These are phyloP conservation scores for Proliferodiscus dingleyae DNA, from an alignment of 2,329 filamentous ascomycete genomes.

Conservation along the genomic window DNA sequence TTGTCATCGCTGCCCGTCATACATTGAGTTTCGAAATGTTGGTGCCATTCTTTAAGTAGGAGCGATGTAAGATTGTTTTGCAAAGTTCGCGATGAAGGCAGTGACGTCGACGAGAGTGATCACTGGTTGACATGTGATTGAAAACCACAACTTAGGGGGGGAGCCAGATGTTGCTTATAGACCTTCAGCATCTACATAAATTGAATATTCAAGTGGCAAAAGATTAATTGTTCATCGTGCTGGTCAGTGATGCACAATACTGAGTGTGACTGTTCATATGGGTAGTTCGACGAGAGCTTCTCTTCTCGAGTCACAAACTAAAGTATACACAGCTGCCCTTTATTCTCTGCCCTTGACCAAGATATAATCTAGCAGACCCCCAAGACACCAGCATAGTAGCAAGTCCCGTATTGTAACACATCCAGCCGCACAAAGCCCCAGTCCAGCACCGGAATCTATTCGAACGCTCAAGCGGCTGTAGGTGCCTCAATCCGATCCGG, in stretches of 20 bases:
- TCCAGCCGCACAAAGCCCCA: not conserved
- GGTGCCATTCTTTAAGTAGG: conserved; percentile 13
- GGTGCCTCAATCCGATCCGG: conserved; percentile 37
- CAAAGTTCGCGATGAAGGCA: conserved; percentile 13
- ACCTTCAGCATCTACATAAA: too few species aligned
- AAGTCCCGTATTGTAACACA: not conserved
- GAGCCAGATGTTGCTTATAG: too few species aligned
- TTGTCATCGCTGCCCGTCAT: conserved; percentile 23
- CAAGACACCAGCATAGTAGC: too few species aligned
- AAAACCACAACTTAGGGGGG: not conserved
- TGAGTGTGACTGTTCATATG: too few species aligned
- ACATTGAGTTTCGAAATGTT: conserved; percentile 23
- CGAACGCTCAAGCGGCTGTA: conserved; percentile 18
- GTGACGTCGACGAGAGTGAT: conserved; percentile 22
- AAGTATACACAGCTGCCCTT: conserved; percentile 24
- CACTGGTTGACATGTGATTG: conserved; percentile 21
- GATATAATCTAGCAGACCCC: too few species aligned
- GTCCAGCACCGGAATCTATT: not conserved
- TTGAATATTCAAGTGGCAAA: too few species aligned
- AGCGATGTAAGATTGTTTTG: conserved; percentile 12
- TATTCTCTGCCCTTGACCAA: not conserved
- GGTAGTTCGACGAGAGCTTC: conserved; percentile 10
- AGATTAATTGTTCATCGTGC: too few species aligned
- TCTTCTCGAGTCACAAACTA: conserved; percentile 23
- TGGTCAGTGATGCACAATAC: too few species aligned